Evolutionary conservation across 768 basidiomycete genomes (phyloP).

Genomic region (Phallus indusiatus): DNA sequence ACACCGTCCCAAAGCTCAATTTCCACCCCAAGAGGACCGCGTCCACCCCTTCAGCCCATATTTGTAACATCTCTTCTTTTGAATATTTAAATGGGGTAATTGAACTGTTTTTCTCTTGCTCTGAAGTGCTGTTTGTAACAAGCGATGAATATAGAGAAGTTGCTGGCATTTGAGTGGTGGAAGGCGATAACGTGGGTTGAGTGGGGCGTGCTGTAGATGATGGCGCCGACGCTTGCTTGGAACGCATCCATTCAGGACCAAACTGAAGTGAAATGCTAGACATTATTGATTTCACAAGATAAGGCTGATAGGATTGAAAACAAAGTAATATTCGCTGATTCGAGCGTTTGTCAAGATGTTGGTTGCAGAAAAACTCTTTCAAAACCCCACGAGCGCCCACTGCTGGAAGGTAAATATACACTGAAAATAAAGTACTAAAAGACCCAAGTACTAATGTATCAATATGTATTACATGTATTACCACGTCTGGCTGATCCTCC

Average conservation of each 20-base stretch:
- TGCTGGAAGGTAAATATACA: not conserved
- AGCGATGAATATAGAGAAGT: constrained; percentile 65
- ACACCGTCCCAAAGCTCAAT: constrained; percentile 88
- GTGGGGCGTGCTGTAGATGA: constrained; percentile 39
- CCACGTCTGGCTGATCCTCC: constrained; percentile 49
- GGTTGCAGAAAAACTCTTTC: not conserved
- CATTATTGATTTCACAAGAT: constrained; percentile 9
- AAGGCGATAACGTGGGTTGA: constrained; percentile 37
- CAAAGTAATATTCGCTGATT: not conserved
- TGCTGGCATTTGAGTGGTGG: constrained; percentile 20
- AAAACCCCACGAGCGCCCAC: constrained; percentile 1
- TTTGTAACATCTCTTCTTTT: constrained; percentile 74
- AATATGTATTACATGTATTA: not conserved
- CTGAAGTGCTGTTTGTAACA: constrained; percentile 41
- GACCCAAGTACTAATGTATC: not conserved
- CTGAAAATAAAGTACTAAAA: too few species aligned
- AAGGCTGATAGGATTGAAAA: not conserved
- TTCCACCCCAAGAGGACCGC: constrained; percentile 68
- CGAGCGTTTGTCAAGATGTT: not conserved
- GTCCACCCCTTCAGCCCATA: constrained; percentile 76
- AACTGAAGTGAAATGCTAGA: constrained; percentile 69
- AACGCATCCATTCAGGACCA: constrained; percentile 90
- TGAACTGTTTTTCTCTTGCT: constrained; percentile 50
- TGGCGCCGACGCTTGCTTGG: constrained; percentile 47
- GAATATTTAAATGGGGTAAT: constrained; percentile 78